Base-by-base conservation (phyloP, 2,329 filamentous ascomycete species). In the Fusarium goolgardi region DNA sequence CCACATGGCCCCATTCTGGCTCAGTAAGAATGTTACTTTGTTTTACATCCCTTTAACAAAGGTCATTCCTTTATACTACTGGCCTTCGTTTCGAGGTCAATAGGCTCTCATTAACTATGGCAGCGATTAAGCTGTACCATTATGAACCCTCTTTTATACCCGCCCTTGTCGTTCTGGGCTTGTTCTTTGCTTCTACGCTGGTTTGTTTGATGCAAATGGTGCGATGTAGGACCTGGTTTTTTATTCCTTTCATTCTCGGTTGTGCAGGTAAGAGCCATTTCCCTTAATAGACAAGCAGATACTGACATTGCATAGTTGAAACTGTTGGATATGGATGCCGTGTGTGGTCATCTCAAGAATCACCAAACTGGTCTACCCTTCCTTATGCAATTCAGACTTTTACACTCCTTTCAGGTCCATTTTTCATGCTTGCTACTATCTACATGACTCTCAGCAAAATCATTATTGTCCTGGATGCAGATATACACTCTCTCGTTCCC, bases 161-260 rank as follows among this genome's bases (percentile, higher is more conserved):
- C 3, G 82, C 83, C 9, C 74, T 79, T 4, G 64, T 81, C 31
- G 81, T 81, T 44, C 69, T 79, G 8, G 72, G 75, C 9, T 52
- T 84, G 20, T 81, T 84, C 66, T 71, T 70, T 21, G 27, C 60
- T 20, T 76, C 82, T 10, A 77, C 79, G 0, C 32, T 73, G 0
- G 47, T 78, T 0, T 82, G 84, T 64, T 43, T 75, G 23, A 79
- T 73, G 23, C 81, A 81, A 52, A 65, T 84, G 25, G 39, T 81
- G n/a, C 71, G 73, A 41, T 76, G 77, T 3, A 75, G 80, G 46
- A 82, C 82, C 4, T 85, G 83, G 82, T 86, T 83, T 70, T 81
- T 84, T 61, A 80, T 83, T 3, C 81, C 85, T 0, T 82, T 87
- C 35, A 63, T 82, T 9, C 73, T 86, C 7, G 84, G 85, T 1